Conservation (phyloP, 176 grass and related monocot genomes). For the Oryza rufipogon region DNA sequence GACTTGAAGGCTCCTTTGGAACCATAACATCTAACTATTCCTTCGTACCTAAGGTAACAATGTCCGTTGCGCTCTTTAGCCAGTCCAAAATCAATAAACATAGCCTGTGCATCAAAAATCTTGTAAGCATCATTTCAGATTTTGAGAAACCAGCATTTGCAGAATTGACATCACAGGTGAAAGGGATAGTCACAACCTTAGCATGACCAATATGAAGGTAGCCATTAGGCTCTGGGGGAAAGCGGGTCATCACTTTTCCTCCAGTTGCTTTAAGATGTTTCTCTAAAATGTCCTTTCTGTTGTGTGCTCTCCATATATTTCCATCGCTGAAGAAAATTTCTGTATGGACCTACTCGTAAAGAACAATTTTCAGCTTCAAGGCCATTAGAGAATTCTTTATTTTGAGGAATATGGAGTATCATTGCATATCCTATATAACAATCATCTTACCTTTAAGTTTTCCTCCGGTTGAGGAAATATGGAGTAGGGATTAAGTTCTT, state of each 20-base stretch:
- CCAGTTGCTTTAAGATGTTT: conserved; percentile 88
- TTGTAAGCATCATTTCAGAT: conserved; percentile 43
- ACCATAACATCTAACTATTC: background rate
- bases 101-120: conserved; percentile 66
- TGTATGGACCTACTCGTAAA: conserved; percentile 73
- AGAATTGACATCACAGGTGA: background rate
- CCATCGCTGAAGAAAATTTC: conserved; percentile 92
- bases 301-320: conserved; percentile 91
- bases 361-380: conserved; percentile 8
- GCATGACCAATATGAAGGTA: conserved; percentile 98
- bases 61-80: conserved; percentile 87
- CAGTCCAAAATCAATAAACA: conserved; percentile 99
- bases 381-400: conserved; percentile 21
- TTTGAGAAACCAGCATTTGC: background rate
- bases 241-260: conserved; percentile 96
- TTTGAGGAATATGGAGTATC: background rate
- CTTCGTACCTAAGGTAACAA: conserved; percentile 86
- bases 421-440: background rate
- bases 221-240: conserved; percentile 97
- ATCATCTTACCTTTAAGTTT: conserved; percentile 69
- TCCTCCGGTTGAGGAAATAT: conserved; percentile 93
- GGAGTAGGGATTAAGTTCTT: conserved; percentile 88
- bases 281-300: conserved; percentile 77
- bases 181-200: conserved; percentile 59
- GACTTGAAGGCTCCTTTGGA: conserved; percentile 11